Evolutionary conservation across 768 basidiomycete species (phyloP), one percentile per base, ranked within the genome.

Genomic region (Myochromella boudieri): DNA sequence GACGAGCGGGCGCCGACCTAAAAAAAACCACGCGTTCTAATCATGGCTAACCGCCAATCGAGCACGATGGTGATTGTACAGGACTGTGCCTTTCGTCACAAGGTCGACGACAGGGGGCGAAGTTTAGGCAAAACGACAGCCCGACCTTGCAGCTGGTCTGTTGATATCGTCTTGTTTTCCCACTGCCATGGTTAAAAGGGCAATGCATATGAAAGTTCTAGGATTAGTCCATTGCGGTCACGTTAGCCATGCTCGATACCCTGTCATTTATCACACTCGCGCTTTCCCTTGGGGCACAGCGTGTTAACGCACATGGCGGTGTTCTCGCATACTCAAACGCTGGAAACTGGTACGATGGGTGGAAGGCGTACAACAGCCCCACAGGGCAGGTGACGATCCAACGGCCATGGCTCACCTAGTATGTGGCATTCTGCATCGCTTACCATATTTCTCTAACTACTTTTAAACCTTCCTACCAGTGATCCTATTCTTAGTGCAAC

Each of bases 381-480:
- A 55, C 53, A 8, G 73, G 72, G 3, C 74, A 75, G 56, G 66
- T 68, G 6, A 45, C 56, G n/a, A 76, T 76, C 43, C 62, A 74
- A 44, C 62, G 73, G 17, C 73, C 70, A n/a, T 76, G 74, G 74
- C 53, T 67, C 2, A 63, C 66, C 27, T 76, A 70, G 74, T 76
- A 49, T 34, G 67, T 57, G n/a, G n/a, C n/a, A n/a, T n/a, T n/a
- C n/a, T n/a, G n/a, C n/a, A n/a, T n/a, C n/a, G n/a, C n/a, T 12
- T 21, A 14, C 15, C n/a, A 6, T 37, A 9, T 1, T 29, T 15
- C 2, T 25, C n/a, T 12, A 6, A 8, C 7, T 10, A 31, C 4
- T 18, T 25, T 21, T 44, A 27, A 8, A n/a, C 3, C 12, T 34
- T 18, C 33, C 14, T 34, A 5, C 33, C 37, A 37, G 74, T 51